Evolutionary conservation across 164 flowering plant genomes (phyloP), one percentile per base, ranked within the genome.

Genomic region (Malania oleifera): DNA sequence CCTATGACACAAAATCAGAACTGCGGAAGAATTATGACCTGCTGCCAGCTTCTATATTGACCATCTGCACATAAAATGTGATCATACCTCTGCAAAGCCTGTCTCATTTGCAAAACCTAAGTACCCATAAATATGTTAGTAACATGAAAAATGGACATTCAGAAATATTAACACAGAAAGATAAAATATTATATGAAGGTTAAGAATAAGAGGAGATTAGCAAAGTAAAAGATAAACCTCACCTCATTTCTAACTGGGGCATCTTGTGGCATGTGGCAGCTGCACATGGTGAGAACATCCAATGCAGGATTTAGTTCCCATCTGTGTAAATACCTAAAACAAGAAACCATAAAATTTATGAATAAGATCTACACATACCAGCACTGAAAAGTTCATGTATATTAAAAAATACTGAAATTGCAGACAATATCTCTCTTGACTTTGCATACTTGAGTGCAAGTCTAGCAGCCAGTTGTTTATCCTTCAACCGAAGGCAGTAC

Each of bases 201-300:
- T 34, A 59, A 37, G n/a, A 37, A 4, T 46, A 35, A 6, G 6
- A 31, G 4, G 40, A 19, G 13, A 52, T 18, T 1, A 24, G 34
- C 47, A 18, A 60, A 58, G 38, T 35, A n/a, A 54, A 4, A 9
- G 35, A 31, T 22, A 22, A 46, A 46, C 50, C 25, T 8, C 37
- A 91, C 99, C 93, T 87, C 87, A 59, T 70, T 65, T 65, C 77
- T 89, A 48, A 82, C 20, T 20, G 89, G 85, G 70, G 84, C 86
- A 71, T 61, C 68, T 34, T 82, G 75, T 54, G 73, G 62, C 76
- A 95, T 79, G 68, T 95, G 99, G 71, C 97, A 95, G 71, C 82
- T 78, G 75, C 97, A 95, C 97, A 91, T 95, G 3, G 90, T 87
- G 50, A 93, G 89, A 67, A 93, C 95, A 78, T 90, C 95, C 73